A percentile compares a stretch with the other conserved stretches of the same genome.
Conservation (phyloP, 805 yeast species). For the Middelhovenomyces tepae region DNA sequence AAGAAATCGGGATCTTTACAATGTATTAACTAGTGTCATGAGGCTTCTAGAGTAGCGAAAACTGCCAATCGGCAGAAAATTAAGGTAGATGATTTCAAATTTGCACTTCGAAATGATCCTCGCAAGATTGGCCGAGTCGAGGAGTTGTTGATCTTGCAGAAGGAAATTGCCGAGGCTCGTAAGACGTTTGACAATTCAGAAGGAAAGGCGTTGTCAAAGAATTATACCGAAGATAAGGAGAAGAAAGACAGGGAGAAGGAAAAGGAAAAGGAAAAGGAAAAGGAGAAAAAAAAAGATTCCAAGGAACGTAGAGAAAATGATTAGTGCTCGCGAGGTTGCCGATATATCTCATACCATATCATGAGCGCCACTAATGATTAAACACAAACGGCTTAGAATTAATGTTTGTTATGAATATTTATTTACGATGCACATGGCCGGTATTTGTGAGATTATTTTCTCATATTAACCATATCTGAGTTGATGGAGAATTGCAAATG, state of each 20-base stretch:
- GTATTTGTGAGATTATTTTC: too few relatives aligned
- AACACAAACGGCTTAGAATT: too few relatives aligned
- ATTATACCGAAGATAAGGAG: conserved; percentile 20
- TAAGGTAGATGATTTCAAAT: conserved; percentile 64
- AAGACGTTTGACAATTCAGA: conserved; percentile 60
- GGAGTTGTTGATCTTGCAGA: conserved; percentile 51
- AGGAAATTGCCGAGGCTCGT: conserved; percentile 55
- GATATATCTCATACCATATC: too few relatives aligned
- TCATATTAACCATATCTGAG: too few relatives aligned
- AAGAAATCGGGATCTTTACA: conserved; percentile 6
- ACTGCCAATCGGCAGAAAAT: conserved; percentile 51
- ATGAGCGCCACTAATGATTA: too few relatives aligned
- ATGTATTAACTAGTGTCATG: conserved; percentile 33
- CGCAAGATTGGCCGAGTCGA: conserved; percentile 61
- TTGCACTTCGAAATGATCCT: conserved; percentile 58
- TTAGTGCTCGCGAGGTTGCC: too few relatives aligned
- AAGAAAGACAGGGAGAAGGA: conserved; percentile 24
- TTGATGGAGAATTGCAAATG: too few relatives aligned
- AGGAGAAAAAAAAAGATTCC: conserved; percentile 2
- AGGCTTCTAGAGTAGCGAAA: conserved; percentile 42
- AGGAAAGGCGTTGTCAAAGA: conserved; percentile 30
- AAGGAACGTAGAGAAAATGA: too few relatives aligned
- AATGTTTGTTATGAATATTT: too few relatives aligned
- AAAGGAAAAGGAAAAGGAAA: conserved; percentile 17
- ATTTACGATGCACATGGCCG: too few relatives aligned